Evolutionary conservation across 2,329 filamentous ascomycete species (phyloP), one percentile per base, ranked within the genome.

Genomic region (Colletotrichum orchidophilum): DNA sequence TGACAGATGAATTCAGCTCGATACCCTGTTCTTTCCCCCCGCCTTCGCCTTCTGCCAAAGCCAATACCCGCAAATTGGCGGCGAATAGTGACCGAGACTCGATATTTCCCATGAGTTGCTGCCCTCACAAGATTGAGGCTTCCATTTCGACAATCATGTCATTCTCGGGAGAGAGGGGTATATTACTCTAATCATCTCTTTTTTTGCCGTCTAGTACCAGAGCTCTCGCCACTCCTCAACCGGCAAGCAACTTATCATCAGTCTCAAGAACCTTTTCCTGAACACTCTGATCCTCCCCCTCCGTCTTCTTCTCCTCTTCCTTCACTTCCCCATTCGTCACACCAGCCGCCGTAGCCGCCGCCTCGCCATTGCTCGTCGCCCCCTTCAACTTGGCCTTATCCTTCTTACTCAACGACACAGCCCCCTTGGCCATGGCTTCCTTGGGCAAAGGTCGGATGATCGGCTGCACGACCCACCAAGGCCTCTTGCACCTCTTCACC

Each of bases 381-480:
- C 76, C 77, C 54, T 74, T 77, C 57, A 82, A 75, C 76, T 79
- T 86, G 78, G 83, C 84, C 77, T 82, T 85, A 35, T 88, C 86
- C 79, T 95, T 95, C 83, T 94, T 95, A 76, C 91, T 94, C 73
- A 92, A 79, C 68, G 87, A 88, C 80, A 97, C 87, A 2, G 93
- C 92, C 0, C 95, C 95, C 79, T 94, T 95, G 73, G 92, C 91
- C 74, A 96, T 77, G 2, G 96, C 96, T 83, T 98, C 96, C 75
- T 93, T 93, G 0, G 96, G 96, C 77, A 98, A 80, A 50, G 95
- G 95, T 66, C 95, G 86, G 7, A 98, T 88, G 76, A 97, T 94
- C 4, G 96, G 92, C 83, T 98, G 95, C 63, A 91, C 94, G 4
- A 97, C 87, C 94, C 94, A 98, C 89, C 92, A 98, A 1, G 95